Percentiles rank a stretch among this genome's conserved stretches.
These are phyloP conservation scores for Ascoidea asiatica DNA, from an alignment of 805 yeast genomes.

Conservation along the genomic window DNA sequence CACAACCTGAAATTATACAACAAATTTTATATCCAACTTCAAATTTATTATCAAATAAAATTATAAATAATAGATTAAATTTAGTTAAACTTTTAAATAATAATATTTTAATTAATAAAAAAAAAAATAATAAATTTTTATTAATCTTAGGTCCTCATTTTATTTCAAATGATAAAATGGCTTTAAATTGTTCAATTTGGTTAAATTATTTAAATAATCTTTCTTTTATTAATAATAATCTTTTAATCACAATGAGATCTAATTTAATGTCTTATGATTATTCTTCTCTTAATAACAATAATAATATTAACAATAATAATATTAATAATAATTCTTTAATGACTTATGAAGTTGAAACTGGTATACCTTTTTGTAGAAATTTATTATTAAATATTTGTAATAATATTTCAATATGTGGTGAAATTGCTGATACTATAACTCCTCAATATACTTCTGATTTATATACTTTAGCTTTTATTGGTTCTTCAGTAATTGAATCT, in stretches of 20 bases:
- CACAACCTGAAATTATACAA: slow-evolving; percentile 32
- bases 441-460: slow-evolving; percentile 38
- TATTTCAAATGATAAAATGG: slow-evolving; percentile 20
- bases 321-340: slow-evolving; percentile 10
- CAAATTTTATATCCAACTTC: slow-evolving; percentile 23
- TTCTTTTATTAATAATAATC: slow-evolving; percentile 2
- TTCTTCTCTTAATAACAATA: slow-evolving; percentile 7
- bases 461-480: slow-evolving; percentile 29
- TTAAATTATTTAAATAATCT: slow-evolving; percentile 12
- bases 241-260: slow-evolving; percentile 20
- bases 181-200: slow-evolving; percentile 29
- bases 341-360: slow-evolving; percentile 23
- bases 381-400: slow-evolving; percentile 26
- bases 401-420: slow-evolving; percentile 31
- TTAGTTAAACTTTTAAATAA: slow-evolving; percentile 12
- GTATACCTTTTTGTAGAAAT: slow-evolving; percentile 27
- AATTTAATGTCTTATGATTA: slow-evolving; percentile 20
- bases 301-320: background rate
- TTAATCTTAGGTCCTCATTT: slow-evolving; percentile 27
- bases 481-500: slow-evolving; percentile 30
- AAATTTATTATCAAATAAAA: slow-evolving; percentile 16
- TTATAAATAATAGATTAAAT: slow-evolving; percentile 18
- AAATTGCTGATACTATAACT: slow-evolving; percentile 31
- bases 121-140: slow-evolving; percentile 14
- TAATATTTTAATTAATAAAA: background rate